These are phyloP conservation scores for Abrus pulchellus DNA, from an alignment of 306 rosid species.

Conservation along the genomic window DNA sequence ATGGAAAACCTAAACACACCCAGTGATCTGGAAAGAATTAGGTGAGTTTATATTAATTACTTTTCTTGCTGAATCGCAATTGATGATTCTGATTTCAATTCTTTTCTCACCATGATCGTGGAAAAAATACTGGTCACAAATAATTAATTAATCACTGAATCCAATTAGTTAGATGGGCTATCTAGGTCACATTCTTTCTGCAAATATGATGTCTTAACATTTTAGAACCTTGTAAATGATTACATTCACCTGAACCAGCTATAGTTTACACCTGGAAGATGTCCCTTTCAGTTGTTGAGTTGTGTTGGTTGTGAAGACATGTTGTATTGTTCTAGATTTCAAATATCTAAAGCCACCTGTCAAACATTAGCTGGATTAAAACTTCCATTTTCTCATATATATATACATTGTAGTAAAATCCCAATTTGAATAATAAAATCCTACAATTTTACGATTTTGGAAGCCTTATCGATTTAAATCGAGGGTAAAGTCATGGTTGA, in stretches of 20 bases:
- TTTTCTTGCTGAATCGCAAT: slow-evolving; percentile 25
- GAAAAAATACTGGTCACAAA: not conserved
- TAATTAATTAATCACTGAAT: slow-evolving; percentile 22
- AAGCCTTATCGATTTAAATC: too few species aligned
- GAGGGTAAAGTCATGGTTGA: too few species aligned
- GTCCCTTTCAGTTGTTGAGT: slow-evolving; percentile 5
- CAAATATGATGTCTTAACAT: slow-evolving; percentile 1
- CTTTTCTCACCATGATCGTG: slow-evolving; percentile 12
- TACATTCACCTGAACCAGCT: slow-evolving; percentile 13
- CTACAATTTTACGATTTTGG: too few species aligned
- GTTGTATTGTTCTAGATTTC: slow-evolving; percentile 13
- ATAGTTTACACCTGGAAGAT: slow-evolving; percentile 12
- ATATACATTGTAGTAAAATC: too few species aligned
- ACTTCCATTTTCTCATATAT: not conserved
- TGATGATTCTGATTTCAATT: slow-evolving; percentile 27
- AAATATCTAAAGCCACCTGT: slow-evolving; percentile 31
- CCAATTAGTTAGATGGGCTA: slow-evolving; percentile 9
- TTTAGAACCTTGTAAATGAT: slow-evolving; percentile 13
- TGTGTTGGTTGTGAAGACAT: slow-evolving; percentile 9
- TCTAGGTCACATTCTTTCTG: slow-evolving; percentile 26
- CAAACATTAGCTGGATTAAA: not conserved
- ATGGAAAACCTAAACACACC: slow-evolving; percentile 78
- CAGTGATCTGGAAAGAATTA: slow-evolving; percentile 80
- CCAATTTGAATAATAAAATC: too few species aligned
- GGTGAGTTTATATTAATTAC: slow-evolving; percentile 55